Conservation (phyloP, 2,329 filamentous ascomycete species). For the Lasiodiplodia sp. region DNA sequence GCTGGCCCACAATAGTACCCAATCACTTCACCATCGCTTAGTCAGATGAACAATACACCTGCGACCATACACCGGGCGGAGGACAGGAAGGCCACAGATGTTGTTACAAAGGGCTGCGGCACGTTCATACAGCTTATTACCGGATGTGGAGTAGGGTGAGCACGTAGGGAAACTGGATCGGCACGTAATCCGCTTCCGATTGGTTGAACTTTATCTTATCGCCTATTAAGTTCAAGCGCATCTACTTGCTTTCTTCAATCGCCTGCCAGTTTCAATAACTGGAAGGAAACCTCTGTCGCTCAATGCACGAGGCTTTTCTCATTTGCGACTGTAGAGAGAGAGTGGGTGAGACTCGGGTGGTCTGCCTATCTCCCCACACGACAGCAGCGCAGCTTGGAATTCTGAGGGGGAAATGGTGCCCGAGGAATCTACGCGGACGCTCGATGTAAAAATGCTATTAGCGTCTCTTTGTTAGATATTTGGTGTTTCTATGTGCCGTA, state of each 20-base stretch:
- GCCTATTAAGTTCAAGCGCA: not conserved
- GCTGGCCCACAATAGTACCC: not conserved
- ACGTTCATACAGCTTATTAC: not conserved
- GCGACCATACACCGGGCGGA: not conserved
- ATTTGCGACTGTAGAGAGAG: not conserved
- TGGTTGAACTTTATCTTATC: conserved; percentile 10
- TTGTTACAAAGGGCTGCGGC: not conserved
- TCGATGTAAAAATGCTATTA: too few species aligned
- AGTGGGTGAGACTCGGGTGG: not conserved
- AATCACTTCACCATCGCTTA: not conserved
- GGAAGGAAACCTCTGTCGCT: not conserved
- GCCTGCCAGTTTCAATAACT: not conserved
- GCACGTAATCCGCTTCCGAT: not conserved
- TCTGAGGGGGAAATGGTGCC: too few species aligned
- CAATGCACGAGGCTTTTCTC: not conserved
- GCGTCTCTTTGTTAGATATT: too few species aligned
- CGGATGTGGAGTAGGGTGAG: conserved; percentile 7
- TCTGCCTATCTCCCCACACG: not conserved
- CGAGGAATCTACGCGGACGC: too few species aligned
- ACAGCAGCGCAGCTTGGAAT: too few species aligned
- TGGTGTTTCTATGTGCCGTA: too few species aligned
- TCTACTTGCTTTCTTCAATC: not conserved
- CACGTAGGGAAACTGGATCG: conserved; percentile 16
- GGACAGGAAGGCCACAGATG: not conserved
- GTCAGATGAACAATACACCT: not conserved